Base-by-base conservation (phyloP, 1,284 basidiomycete species). In the Cryptococcus neoformans region DNA sequence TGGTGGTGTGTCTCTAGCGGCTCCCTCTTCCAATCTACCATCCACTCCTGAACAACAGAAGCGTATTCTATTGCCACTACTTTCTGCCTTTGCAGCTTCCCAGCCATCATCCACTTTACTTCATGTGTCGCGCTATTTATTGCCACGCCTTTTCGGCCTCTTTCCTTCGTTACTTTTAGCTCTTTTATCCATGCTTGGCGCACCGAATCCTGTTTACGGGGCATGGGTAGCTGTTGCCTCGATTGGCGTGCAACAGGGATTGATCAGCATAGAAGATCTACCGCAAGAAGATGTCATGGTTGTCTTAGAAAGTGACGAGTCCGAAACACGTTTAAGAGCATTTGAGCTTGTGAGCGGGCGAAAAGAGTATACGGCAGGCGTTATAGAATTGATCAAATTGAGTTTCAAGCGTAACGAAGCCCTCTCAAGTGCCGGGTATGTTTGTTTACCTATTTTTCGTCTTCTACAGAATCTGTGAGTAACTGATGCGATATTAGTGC, bases 181-280 rank as follows among this genome's bases (percentile, higher is more conserved):
- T 52, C 0, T 53, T 74, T 64, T 74, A 2, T 21, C 49, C 0
- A n/a, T 63, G 10, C 60, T 73, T 1, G 21, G 21, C 4, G 40
- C 48, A 14, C 34, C 28, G 14, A 17, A 56, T 4, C 21, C 59
- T 4, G 49, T 57, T 11, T 67, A 71, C 44, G 53, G 67, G 1
- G 57, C 68, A 0, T 76, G 74, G 74, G 62, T 73, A 14, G 57
- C 68, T 2, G 61, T 72, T 0, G 73, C 74, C 2, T 65, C 72
- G 1, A 51, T 69, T 9, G 70, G 72, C 6, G 65, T 76, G 5
- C 61, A 65, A 21, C 53, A 53, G 3, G 66, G 65, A 1, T 50
- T 60, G 0, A 34, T 70, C 3, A 51, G 49, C 3, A 58, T 75
- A 9, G 44, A 44, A 1, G 62, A 64, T 4, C 54, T 76, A 4